A percentile compares a stretch with the other conserved stretches of the same genome.
These are phyloP conservation scores for Prunus mume DNA, from an alignment of 306 rosid species.

Conservation along the genomic window DNA sequence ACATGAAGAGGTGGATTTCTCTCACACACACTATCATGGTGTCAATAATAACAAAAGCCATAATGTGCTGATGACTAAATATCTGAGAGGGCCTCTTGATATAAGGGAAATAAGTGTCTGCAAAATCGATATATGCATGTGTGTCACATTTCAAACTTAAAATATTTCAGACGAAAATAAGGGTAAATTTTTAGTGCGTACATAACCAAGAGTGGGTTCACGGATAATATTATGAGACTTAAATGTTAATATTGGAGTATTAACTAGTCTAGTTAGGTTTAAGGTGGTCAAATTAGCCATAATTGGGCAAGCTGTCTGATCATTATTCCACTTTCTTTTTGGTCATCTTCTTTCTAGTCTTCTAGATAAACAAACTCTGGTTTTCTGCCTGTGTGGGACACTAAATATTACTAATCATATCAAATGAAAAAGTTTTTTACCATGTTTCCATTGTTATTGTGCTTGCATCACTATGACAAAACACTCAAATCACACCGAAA, in stretches of 20 bases:
- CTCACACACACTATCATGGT: too few species aligned
- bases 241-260: slow-evolving; percentile 13
- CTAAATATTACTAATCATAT: not conserved
- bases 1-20: too few species aligned
- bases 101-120: too few species aligned
- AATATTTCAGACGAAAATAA: not conserved
- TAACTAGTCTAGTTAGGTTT: slow-evolving; percentile 27
- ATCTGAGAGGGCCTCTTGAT: too few species aligned
- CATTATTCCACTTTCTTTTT: not conserved
- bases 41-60: too few species aligned
- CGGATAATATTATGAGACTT: not conserved
- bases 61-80: too few species aligned
- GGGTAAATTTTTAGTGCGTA: not conserved
- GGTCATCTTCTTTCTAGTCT: not conserved
- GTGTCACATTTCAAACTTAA: not conserved
- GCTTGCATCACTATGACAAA: slow-evolving; percentile 10
- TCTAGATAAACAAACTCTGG: not conserved
- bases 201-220: not conserved
- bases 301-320: not conserved
- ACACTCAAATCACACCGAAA: not conserved
- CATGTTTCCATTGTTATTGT: not conserved
- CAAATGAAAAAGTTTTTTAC: slow-evolving; percentile 14
- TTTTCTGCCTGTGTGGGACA: too few species aligned
- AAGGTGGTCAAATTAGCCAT: slow-evolving; percentile 43
- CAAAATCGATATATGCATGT: not conserved